A percentile compares a stretch with the other conserved stretches of the same genome.
phyloP scores from a whole-genome alignment of 768 basidiomycete genomes.

The Tulasnella sp. region DNA sequence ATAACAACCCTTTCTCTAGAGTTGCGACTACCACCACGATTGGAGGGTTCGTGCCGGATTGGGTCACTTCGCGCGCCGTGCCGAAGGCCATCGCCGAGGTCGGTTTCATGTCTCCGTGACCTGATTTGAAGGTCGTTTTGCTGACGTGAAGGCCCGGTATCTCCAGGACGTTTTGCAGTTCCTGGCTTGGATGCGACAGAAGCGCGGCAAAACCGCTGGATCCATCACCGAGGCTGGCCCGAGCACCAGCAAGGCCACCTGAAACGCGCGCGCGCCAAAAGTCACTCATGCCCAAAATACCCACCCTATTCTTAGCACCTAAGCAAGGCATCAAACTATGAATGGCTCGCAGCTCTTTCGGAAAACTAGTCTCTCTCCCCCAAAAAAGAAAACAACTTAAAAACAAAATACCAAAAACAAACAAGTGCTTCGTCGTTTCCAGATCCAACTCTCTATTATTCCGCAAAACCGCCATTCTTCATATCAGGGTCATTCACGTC shows the following conservation, averaged over 20 bases:
- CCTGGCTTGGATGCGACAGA: slow-evolving; percentile 12
- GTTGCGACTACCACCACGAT: slow-evolving; percentile 14
- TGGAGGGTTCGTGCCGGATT: slow-evolving; percentile 22
- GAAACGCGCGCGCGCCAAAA: background rate
- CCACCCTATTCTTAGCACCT: background rate
- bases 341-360: background rate
- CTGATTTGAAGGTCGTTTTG: background rate
- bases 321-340: background rate
- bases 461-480: background rate
- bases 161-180: slow-evolving; percentile 3
- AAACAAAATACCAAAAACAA: background rate
- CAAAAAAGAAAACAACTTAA: background rate
- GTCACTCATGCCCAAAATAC: background rate
- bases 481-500: background rate
- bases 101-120: background rate
- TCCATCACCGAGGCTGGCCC: background rate
- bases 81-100: slow-evolving; percentile 22
- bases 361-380: background rate
- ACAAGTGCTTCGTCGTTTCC: background rate
- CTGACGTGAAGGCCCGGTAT: background rate
- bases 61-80: background rate
- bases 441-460: background rate
- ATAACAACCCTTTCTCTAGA: background rate
- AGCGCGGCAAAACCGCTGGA: background rate
- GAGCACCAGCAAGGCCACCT: background rate